Conservation (phyloP, 78 protist genomes). For the Dictyostelium firmibasis region DNA sequence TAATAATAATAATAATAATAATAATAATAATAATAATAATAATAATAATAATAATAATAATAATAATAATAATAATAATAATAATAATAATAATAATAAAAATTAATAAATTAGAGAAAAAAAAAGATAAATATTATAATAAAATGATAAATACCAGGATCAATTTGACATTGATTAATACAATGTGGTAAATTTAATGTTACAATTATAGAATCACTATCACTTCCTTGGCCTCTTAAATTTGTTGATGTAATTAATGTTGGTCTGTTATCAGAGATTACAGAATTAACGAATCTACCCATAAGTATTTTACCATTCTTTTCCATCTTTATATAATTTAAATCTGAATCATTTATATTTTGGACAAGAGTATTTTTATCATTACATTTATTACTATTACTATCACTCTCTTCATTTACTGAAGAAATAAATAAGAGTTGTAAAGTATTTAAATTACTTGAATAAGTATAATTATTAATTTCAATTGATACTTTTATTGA, state of each 20-base stretch:
- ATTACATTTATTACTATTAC: neutral
- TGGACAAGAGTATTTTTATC: too few relatives aligned
- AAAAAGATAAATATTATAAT: too few relatives aligned
- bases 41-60: neutral
- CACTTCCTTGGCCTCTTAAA: neutral
- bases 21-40: neutral
- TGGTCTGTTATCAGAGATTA: neutral
- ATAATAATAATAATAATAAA: neutral
- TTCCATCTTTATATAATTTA: neutral
- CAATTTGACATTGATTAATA: neutral
- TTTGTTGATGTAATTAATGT: neutral
- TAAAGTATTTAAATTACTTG: neutral
- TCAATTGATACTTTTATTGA: neutral
- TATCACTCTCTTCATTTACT: neutral
- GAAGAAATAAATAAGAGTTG: neutral
- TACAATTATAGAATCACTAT: neutral
- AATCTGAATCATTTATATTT: neutral
- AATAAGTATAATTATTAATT: neutral
- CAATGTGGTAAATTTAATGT: slow-evolving; percentile 36
- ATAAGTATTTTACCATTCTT: neutral
- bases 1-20: neutral
- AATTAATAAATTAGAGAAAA: too few relatives aligned
- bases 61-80: neutral
- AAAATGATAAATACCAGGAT: neutral
- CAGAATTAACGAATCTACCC: slow-evolving; percentile 3